A percentile compares a stretch with the other conserved stretches of the same genome.
phyloP scores from a whole-genome alignment of 441 rosid genomes.

The Syzygium syzygioides region DNA sequence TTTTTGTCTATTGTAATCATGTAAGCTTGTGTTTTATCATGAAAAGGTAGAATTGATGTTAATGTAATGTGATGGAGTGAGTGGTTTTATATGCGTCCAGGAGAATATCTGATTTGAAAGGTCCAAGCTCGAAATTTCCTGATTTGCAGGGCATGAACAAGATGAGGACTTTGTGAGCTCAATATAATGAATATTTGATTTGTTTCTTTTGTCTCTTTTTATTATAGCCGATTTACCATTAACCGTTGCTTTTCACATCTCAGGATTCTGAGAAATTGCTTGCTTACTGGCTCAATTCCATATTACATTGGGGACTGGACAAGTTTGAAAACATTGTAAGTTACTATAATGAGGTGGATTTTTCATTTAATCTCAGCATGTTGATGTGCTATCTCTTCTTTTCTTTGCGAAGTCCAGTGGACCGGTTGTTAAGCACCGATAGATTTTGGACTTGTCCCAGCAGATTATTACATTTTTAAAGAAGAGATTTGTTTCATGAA shows the following conservation, averaged over 20 bases:
- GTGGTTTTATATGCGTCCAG: slow-evolving; percentile 18
- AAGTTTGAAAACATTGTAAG: slow-evolving; percentile 42
- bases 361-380: background rate
- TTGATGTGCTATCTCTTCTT: background rate
- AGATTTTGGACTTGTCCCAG: background rate
- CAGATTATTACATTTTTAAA: background rate
- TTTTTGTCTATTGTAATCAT: background rate
- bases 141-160: slow-evolving; percentile 18
- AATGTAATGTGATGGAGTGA: background rate
- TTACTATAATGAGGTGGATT: slow-evolving; percentile 1
- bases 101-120: slow-evolving; percentile 69
- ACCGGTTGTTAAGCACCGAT: background rate
- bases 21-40: background rate
- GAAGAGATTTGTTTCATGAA: background rate
- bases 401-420: background rate
- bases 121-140: slow-evolving; percentile 47
- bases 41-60: background rate
- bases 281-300: slow-evolving; percentile 43
- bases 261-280: slow-evolving; percentile 68
- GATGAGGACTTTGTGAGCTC: slow-evolving; percentile 45
- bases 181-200: background rate
- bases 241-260: background rate
- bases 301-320: slow-evolving; percentile 29
- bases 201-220: background rate
- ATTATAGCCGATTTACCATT: background rate